Evolutionary conservation across 108 stramenopile species (phyloP).

Genomic region (Cyclostephanos tholiformis): DNA sequence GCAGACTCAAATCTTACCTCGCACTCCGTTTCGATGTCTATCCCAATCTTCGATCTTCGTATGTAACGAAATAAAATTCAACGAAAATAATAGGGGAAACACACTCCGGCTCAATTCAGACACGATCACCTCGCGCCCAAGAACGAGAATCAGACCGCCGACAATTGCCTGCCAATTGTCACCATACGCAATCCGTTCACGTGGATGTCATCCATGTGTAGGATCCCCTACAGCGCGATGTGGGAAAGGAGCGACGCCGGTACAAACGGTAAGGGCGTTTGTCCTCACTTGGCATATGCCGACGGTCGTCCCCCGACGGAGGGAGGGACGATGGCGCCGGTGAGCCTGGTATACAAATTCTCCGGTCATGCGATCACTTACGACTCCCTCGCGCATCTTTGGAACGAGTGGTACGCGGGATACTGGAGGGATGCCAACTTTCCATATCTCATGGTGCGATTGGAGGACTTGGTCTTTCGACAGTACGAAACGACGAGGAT

Average conservation of each 20-base stretch:
- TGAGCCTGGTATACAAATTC: conserved; percentile 30
- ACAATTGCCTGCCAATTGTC: conserved; percentile 69
- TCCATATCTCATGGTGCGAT: conserved; percentile 70
- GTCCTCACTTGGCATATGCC: conserved; percentile 65
- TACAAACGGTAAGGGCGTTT: conserved; percentile 23
- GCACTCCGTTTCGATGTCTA: neutral
- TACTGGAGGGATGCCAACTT: conserved; percentile 52
- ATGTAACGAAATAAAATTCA: neutral
- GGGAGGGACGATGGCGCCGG: conserved; percentile 18
- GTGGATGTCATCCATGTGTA: conserved; percentile 84
- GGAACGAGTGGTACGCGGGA: conserved; percentile 66
- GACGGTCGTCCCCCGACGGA: neutral
- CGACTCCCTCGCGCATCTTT: conserved; percentile 61
- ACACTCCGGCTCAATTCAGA: conserved; percentile 69
- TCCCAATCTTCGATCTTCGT: neutral
- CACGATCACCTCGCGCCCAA: conserved; percentile 51
- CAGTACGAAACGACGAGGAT: conserved; percentile 55
- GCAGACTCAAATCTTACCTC: neutral
- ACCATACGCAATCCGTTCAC: conserved; percentile 71
- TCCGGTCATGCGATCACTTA: conserved; percentile 23
- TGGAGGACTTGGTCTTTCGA: conserved; percentile 81
- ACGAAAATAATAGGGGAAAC: conserved; percentile 56
- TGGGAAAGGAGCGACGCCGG: conserved; percentile 47
- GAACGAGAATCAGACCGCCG: conserved; percentile 54
- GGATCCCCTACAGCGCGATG: conserved; percentile 63